These are phyloP conservation scores for Leishmania aethiopica DNA, from an alignment of 208 protist species.

Conservation along the genomic window DNA sequence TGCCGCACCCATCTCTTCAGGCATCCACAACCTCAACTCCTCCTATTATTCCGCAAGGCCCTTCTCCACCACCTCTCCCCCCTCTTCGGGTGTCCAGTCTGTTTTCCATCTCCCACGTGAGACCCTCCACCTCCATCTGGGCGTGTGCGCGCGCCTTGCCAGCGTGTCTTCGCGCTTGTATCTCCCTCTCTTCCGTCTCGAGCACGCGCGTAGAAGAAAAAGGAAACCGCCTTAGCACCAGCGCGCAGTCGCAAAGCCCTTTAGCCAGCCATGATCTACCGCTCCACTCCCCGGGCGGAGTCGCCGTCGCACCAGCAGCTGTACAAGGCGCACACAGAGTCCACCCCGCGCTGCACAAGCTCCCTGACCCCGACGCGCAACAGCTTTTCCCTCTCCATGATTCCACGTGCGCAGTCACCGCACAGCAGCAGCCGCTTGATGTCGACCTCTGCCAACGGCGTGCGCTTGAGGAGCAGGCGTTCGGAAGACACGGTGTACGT, in stretches of 20 bases:
- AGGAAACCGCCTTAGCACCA: not conserved
- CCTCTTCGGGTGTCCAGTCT: not conserved
- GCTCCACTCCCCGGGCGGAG: constrained; percentile 9
- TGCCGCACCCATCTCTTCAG: not conserved
- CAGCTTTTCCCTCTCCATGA: constrained; percentile 10
- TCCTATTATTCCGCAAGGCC: not conserved
- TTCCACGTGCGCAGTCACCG: constrained; percentile 5
- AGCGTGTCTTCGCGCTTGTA: not conserved
- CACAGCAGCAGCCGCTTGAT: not conserved
- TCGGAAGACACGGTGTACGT: constrained; percentile 30
- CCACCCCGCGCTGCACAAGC: constrained; percentile 13
- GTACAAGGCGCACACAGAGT: constrained; percentile 20
- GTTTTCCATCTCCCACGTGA: not conserved
- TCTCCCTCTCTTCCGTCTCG: not conserved
- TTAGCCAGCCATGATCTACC: constrained; percentile 7
- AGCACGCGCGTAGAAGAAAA: not conserved
- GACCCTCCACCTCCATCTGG: not conserved
- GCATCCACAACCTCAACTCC: not conserved
- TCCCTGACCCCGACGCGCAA: constrained; percentile 22
- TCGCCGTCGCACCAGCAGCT: constrained; percentile 32
- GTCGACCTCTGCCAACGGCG: not conserved
- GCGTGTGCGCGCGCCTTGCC: not conserved
- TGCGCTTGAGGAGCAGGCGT: not conserved
- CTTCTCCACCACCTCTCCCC: not conserved
- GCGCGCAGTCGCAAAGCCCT: not conserved